Base-by-base conservation (phyloP, 352 stramenopile genomes). In the Phytophthora citricola region DNA sequence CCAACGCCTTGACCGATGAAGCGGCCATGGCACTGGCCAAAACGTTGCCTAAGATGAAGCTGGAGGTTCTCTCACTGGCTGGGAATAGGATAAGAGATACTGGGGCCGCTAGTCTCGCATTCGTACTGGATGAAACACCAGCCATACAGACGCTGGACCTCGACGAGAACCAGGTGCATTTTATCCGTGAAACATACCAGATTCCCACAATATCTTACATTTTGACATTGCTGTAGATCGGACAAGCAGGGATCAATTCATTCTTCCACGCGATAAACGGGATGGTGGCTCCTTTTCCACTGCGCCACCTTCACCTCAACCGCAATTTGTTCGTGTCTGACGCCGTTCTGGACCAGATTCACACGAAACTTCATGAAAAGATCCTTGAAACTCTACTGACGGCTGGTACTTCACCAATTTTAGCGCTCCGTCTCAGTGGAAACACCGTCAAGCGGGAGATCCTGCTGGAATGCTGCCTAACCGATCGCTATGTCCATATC, bases 151-250 rank as follows among this genome's bases (percentile, higher is more conserved):
- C 69, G 8, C 68, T 91, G 1, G 76, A 84, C 24, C 56, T 91
- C 0, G 79, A 85, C 3, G 54, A 81, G 3, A 91, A 91, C 26
- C 54, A 78, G 63, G 80, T 89, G 27, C 24, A 14, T 36, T 36
- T 36, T 36, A 36, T 36, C 31, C 31, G 10, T 36, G 2, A 36
- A 36, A 14, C 31, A 14, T 26, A 4, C 31, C 10, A 36, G 10
- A 36, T 36, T 36, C 3, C 2, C 14, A 14, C 24, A 26, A 26
- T 26, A 26, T 26, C 31, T 12, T 2, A 36, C 31, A 36, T 14
- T 14, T 12, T 36, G 31, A 36, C 31, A 9, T 36, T 36, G 31
- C 29, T 14, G 8, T 36, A 90, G 79, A 87, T 91, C 24, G 56
- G 52, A 4, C 43, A 62, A 27, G 45, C 44, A 22, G 82, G 79